A percentile compares a stretch with the other conserved stretches of the same genome.
Conservation (phyloP, 2,329 filamentous ascomycete genomes). For the Microdochium nivale region DNA sequence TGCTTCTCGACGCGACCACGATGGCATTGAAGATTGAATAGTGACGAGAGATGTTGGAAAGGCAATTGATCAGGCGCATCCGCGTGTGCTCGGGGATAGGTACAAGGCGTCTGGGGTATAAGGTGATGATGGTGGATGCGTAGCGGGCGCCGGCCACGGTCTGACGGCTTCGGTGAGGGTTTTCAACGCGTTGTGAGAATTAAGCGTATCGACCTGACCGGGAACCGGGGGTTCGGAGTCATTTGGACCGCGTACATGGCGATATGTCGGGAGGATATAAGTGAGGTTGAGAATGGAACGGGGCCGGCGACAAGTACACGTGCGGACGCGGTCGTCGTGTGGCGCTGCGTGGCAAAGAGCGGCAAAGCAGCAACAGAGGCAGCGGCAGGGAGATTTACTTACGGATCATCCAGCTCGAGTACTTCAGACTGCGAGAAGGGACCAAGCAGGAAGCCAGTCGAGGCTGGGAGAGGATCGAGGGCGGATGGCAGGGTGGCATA, state of each 20-base stretch:
- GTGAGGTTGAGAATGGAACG: conserved; percentile 5
- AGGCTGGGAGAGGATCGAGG: not conserved
- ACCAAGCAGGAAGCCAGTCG: conserved; percentile 1
- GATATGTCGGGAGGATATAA: conserved; percentile 18
- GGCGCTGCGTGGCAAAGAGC: not conserved
- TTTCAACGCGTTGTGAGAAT: conserved; percentile 13
- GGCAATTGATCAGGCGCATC: conserved; percentile 20
- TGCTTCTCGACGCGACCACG: conserved; percentile 22
- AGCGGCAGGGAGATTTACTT: not conserved
- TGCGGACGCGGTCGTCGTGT: not conserved
- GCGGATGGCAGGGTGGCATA: not conserved
- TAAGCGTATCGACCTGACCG: conserved; percentile 16
- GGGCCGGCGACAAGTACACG: not conserved
- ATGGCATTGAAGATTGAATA: conserved; percentile 20
- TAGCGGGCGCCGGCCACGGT: not conserved
- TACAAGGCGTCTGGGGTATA: conserved; percentile 37
- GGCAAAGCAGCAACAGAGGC: not conserved
- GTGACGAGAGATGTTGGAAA: conserved; percentile 25
- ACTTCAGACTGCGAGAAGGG: not conserved
- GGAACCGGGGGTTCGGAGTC: conserved; percentile 12
- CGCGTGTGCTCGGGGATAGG: conserved; percentile 32
- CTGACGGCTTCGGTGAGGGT: conserved; percentile 1
- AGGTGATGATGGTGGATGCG: conserved; percentile 28
- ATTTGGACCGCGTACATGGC: conserved; percentile 13
- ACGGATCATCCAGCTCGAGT: not conserved